These are phyloP conservation scores for Diospyros lotus DNA, from an alignment of 148 eudicot species.

Conservation along the genomic window DNA sequence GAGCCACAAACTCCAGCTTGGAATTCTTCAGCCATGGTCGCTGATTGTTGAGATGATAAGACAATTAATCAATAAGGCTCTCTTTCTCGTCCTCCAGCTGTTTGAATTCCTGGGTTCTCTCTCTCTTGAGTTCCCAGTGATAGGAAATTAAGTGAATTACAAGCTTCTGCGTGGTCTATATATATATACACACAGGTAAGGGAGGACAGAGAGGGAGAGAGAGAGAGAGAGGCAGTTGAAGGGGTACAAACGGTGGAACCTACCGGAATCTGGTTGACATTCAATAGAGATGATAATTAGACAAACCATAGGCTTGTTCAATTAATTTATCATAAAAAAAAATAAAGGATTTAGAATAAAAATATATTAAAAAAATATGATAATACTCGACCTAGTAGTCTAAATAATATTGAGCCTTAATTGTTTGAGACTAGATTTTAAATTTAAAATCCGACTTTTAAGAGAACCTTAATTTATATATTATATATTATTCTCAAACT, in stretches of 20 bases:
- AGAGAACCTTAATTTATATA: too few relatives aligned
- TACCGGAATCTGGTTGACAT: constrained; percentile 60
- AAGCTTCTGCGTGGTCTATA: constrained; percentile 26
- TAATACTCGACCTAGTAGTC: too few relatives aligned
- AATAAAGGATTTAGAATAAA: neutral
- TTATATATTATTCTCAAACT: too few relatives aligned
- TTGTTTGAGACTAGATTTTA: too few relatives aligned
- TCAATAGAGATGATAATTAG: constrained; percentile 21
- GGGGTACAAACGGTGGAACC: constrained; percentile 16
- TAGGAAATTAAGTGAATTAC: constrained; percentile 6
- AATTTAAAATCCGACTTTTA: too few relatives aligned
- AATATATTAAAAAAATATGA: neutral
- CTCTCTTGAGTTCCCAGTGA: constrained; percentile 3
- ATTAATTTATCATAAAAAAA: neutral
- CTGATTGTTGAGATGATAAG: neutral
- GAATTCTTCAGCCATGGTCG: constrained; percentile 58
- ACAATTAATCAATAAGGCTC: neutral
- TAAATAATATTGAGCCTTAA: too few relatives aligned
- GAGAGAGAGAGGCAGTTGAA: neutral
- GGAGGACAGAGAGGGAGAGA: too few relatives aligned
- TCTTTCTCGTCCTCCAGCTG: too few relatives aligned
- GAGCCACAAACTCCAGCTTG: constrained; percentile 64
- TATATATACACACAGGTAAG: neutral
- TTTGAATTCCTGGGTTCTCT: too few relatives aligned
- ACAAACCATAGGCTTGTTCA: constrained; percentile 12